Evolutionary conservation across 257 asterid genomes (phyloP), one percentile per base, ranked within the genome.

Genomic region (Solanum ahanhuiri): DNA sequence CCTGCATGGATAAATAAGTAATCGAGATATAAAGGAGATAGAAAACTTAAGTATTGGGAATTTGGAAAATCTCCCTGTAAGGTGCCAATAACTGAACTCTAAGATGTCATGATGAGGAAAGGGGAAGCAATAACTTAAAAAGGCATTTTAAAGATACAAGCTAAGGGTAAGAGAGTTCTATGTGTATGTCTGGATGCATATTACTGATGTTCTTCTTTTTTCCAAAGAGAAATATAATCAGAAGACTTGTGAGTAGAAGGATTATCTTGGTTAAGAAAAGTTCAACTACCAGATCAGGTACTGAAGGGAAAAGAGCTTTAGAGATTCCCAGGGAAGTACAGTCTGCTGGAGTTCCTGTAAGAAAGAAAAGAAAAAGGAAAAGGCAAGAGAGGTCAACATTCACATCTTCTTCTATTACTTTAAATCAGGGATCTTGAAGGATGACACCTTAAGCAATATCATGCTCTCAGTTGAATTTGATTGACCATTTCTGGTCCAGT

Each of bases 291-390:
- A 96, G 93, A 92, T 95, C 97, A 88, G 98, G 98, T 79, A 91
- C 77, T 60, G 89, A 87, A 81, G 96, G 92, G 91, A 96, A 94
- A 63, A 96, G 94, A 84, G 90, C 89, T 85, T 91, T 88, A 41
- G 98, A 94, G 89, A 93, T 83, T 63, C 98, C 98, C 90, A 96
- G 87, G 71, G 98, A 94, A 39, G 98, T 89, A 87, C 98, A 95
- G 77, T 95, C 98, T 66, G 97, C 98, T 8, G 98, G 98, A 86
- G 96, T 92, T 87, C 97, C 98, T 95, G 91, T 85, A 89, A 81
- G 58, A 64, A 75, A 63, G n/a, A 58, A 71, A 71, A 73, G 31
- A 57, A 85, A 73, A 48, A 34, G 77, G 34, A 75, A 86, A 51
- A 15, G 67, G 28, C 18, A 86, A 75, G 48, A 6, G 11, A 31